These are phyloP conservation scores for Termitomyces eurrhizus DNA, from an alignment of 768 basidiomycete genomes.

Conservation along the genomic window DNA sequence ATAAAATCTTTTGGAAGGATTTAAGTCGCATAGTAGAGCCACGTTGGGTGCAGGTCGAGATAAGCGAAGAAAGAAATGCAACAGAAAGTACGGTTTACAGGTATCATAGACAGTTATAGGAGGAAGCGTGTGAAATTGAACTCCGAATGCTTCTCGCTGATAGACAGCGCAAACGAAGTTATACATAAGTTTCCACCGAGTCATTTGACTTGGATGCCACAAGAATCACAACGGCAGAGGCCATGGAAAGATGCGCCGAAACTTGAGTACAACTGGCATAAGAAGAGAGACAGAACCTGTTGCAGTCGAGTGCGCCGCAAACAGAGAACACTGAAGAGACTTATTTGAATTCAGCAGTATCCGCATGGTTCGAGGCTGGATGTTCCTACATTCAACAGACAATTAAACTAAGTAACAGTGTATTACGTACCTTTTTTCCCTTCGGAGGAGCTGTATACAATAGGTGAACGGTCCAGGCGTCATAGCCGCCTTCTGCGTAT, in stretches of 20 bases:
- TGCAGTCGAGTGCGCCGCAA: no score
- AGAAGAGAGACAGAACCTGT: no score
- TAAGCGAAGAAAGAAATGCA: not conserved
- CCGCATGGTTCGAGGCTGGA: no score
- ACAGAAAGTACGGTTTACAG: not conserved
- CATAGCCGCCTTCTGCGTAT: no score
- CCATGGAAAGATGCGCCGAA: not conserved
- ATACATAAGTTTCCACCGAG: not conserved
- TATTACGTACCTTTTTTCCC: no score
- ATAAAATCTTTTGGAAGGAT: not conserved
- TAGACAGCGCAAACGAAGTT: not conserved
- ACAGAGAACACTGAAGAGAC: no score
- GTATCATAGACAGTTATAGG: not conserved
- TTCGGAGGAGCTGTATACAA: no score
- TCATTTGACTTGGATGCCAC: no score
- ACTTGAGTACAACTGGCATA: not conserved
- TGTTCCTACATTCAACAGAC: no score
- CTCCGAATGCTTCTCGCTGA: not conserved
- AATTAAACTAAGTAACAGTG: no score
- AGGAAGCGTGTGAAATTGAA: not conserved
- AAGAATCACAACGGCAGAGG: not conserved
- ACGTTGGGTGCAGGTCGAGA: not conserved
- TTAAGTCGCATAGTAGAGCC: slow-evolving; percentile 6
- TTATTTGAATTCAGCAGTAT: no score
- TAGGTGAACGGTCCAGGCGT: no score